These are phyloP conservation scores for Cryptosporidium sp. DNA, from an alignment of 169 alveolate species.

Conservation along the genomic window DNA sequence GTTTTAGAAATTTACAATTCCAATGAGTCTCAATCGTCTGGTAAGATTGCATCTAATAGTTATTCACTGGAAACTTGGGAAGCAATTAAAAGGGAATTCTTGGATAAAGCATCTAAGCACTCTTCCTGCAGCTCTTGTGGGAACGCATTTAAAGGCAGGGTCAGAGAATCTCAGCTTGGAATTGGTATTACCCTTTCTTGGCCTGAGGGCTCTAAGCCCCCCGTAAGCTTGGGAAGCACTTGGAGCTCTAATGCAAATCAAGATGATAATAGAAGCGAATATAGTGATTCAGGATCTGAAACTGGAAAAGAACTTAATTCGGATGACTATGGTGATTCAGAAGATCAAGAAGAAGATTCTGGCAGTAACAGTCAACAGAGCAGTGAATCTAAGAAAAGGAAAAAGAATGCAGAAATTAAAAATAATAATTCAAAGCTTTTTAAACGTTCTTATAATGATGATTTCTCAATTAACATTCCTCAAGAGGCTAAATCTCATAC, in stretches of 20 bases:
- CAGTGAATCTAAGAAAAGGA: conserved; percentile 18
- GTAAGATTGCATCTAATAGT: conserved; percentile 77
- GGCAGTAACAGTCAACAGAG: conserved; percentile 6
- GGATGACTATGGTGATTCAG: conserved; percentile 1
- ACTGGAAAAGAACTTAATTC: background rate
- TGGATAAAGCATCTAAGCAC: conserved; percentile 47
- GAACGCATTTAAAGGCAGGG: conserved; percentile 36
- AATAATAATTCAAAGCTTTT: background rate
- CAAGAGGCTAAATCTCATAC: conserved; percentile 77
- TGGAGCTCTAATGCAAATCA: conserved; percentile 20
- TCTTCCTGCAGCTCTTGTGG: conserved; percentile 73
- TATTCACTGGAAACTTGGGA: conserved; percentile 63
- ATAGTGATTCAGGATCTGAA: conserved; percentile 10
- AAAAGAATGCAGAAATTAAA: background rate
- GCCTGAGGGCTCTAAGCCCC: conserved; percentile 66
- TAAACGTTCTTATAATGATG: conserved; percentile 54
- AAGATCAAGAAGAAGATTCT: background rate
- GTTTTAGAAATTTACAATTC: conserved; percentile 53
- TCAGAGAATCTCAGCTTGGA: conserved; percentile 70
- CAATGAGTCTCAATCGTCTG: conserved; percentile 73
- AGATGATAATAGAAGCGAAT: background rate
- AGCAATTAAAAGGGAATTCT: conserved; percentile 59
- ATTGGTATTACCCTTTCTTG: conserved; percentile 70
- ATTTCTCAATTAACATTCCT: conserved; percentile 54
- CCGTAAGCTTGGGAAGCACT: conserved; percentile 74